Evolutionary conservation across 495 filamentous ascomycete species (phyloP).

Genomic region (Lentithecium fluviatile): DNA sequence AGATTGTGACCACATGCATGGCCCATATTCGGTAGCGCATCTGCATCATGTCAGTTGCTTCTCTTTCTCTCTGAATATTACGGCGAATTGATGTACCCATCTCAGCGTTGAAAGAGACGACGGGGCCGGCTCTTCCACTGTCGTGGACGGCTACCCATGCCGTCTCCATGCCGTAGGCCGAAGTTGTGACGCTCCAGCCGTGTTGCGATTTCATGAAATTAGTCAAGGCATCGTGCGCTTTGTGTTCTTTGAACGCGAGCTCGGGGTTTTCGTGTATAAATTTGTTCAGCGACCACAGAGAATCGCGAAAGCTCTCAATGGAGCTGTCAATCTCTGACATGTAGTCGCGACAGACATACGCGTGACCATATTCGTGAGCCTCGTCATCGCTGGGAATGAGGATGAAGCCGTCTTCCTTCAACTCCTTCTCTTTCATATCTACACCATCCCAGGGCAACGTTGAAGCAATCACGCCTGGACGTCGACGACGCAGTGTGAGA

Average conservation of each 20-base stretch:
- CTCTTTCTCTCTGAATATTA: background rate
- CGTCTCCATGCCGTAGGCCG: slow-evolving; percentile 38
- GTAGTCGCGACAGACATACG: slow-evolving; percentile 1
- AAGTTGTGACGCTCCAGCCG: slow-evolving; percentile 38
- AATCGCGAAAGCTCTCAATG: slow-evolving; percentile 11
- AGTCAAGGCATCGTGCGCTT: slow-evolving; percentile 37
- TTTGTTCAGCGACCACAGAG: slow-evolving; percentile 26
- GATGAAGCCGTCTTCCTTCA: slow-evolving; percentile 23
- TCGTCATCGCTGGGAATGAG: slow-evolving; percentile 7
- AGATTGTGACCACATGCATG: slow-evolving; percentile 72
- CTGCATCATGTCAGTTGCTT: slow-evolving; percentile 4
- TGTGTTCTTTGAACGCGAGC: slow-evolving; percentile 38
- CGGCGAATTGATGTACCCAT: slow-evolving; percentile 30
- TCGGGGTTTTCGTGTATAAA: slow-evolving; percentile 40
- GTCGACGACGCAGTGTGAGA: slow-evolving; percentile 1
- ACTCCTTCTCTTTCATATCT: slow-evolving; percentile 6
- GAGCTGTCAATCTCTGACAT: slow-evolving; percentile 17
- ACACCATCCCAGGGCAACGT: background rate
- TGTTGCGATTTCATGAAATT: slow-evolving; percentile 28
- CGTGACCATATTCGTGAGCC: background rate
- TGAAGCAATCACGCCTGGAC: slow-evolving; percentile 1
- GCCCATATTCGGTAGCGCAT: slow-evolving; percentile 52
- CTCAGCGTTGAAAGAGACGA: slow-evolving; percentile 40
- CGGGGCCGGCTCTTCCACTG: slow-evolving; percentile 31
- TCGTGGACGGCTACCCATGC: slow-evolving; percentile 39